A percentile compares a stretch with the other conserved stretches of the same genome.
Evolutionary conservation across 345 rosid genomes (phyloP).

Genomic region (Carallia pectinifolia): DNA sequence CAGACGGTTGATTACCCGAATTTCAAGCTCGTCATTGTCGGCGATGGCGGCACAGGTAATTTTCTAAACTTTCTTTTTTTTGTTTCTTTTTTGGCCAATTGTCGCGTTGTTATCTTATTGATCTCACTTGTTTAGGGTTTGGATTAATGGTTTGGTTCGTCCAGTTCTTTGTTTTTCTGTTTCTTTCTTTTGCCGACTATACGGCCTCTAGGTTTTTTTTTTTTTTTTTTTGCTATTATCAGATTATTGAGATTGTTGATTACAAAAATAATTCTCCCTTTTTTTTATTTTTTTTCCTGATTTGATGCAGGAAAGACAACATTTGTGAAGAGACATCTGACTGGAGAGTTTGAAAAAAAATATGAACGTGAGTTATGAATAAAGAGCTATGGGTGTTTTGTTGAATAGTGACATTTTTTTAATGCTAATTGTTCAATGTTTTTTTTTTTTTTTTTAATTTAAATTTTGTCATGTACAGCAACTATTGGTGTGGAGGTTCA

Average conservation of each 20-base stretch:
- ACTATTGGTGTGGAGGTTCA: constrained; percentile 98
- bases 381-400: background rate
- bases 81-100: background rate
- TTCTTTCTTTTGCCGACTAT: background rate
- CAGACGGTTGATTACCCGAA: constrained; percentile 57
- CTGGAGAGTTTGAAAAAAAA: constrained; percentile 51
- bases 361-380: constrained; percentile 37
- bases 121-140: background rate
- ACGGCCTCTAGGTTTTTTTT: background rate
- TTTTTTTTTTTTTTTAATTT: background rate
- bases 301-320: constrained; percentile 39
- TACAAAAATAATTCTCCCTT: background rate
- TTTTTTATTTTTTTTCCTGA: no score
- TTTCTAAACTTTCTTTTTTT: background rate
- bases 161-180: background rate
- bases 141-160: background rate
- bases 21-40: constrained; percentile 49
- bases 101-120: background rate
- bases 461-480: constrained; percentile 38
- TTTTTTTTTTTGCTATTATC: no score
- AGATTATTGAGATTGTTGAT: background rate
- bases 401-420: background rate
- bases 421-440: background rate
- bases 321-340: constrained; percentile 46
- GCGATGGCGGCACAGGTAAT: constrained; percentile 47